Percentiles rank a stretch among this genome's conserved stretches.
Evolutionary conservation across 2,329 filamentous ascomycete species (phyloP).

Genomic region (Colletotrichum sp.): DNA sequence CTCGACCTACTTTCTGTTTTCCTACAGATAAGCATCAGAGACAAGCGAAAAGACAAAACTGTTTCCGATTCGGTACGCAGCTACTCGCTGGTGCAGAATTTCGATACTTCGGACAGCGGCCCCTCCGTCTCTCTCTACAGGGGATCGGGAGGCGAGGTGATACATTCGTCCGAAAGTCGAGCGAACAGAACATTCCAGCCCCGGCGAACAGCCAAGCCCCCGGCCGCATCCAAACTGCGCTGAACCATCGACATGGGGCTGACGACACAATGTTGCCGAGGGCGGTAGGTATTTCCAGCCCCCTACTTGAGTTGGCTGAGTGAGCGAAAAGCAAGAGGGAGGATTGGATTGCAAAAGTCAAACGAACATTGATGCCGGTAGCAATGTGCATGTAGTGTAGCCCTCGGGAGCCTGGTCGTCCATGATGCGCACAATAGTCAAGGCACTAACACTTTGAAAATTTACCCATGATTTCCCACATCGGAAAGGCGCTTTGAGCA

Average conservation of each 20-base stretch:
- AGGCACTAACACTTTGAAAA: background rate
- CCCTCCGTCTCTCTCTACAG: background rate
- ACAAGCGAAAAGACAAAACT: background rate
- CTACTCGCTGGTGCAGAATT: background rate
- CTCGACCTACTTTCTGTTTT: background rate
- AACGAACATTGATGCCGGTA: background rate
- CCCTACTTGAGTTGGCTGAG: background rate
- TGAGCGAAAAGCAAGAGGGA: background rate
- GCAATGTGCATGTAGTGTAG: background rate
- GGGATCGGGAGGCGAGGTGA: slow-evolving; percentile 16
- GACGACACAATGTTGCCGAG: background rate
- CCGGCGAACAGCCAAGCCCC: background rate
- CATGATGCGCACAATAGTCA: slow-evolving; percentile 5
- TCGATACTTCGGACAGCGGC: background rate
- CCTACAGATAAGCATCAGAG: background rate
- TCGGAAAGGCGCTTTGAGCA: background rate
- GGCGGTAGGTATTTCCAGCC: background rate
- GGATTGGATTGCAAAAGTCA: background rate
- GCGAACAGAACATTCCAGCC: slow-evolving; percentile 12
- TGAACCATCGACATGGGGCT: background rate
- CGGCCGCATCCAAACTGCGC: background rate
- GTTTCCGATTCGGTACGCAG: background rate
- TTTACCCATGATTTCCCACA: background rate
- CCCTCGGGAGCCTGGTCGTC: background rate
- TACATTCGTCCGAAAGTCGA: slow-evolving; percentile 8